phyloP scores from a whole-genome alignment of 352 stramenopile genomes.

The Globisporangium nodosum region DNA sequence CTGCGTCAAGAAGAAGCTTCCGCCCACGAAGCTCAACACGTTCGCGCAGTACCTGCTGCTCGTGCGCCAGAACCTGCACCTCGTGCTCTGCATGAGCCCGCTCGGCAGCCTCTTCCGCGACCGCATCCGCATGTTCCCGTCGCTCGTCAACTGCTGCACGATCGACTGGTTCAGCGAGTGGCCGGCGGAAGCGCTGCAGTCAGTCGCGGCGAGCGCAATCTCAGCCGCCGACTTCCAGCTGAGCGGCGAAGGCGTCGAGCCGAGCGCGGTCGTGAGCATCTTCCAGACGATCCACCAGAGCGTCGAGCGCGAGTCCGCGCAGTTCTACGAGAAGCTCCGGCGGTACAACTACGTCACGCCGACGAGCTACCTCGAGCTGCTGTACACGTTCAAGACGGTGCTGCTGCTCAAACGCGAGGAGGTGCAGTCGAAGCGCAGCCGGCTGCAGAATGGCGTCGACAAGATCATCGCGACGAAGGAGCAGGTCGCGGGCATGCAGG shows the following conservation, averaged over 20 bases:
- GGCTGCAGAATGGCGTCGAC: conserved; percentile 88
- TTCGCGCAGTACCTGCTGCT: conserved; percentile 92
- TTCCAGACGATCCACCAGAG: conserved; percentile 89
- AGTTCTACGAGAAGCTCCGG: conserved; percentile 86
- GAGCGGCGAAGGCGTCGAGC: conserved; percentile 25
- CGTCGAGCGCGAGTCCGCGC: conserved; percentile 70
- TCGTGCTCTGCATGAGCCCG: conserved; percentile 92
- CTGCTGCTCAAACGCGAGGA: conserved; percentile 87
- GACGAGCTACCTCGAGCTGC: conserved; percentile 91
- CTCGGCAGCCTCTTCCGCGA: conserved; percentile 88
- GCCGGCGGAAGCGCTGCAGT: conserved; percentile 78
- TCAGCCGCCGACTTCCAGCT: conserved; percentile 66
- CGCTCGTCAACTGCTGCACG: conserved; percentile 85
- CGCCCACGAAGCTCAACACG: conserved; percentile 92
- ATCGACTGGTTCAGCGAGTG: conserved; percentile 90
- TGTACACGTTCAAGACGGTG: conserved; percentile 91
- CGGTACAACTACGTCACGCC: conserved; percentile 94
- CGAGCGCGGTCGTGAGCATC: conserved; percentile 55
- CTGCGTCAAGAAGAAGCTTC: conserved; percentile 88
- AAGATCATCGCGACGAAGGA: conserved; percentile 92
- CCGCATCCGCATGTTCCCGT: conserved; percentile 89
- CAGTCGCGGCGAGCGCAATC: conserved; percentile 62
- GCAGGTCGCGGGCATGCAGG: conserved; percentile 90
- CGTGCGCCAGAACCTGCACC: conserved; percentile 89
- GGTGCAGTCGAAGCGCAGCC: conserved; percentile 78